These are phyloP conservation scores for Hymenoscyphus albidus DNA, from an alignment of 2,329 filamentous ascomycete genomes.

Conservation along the genomic window DNA sequence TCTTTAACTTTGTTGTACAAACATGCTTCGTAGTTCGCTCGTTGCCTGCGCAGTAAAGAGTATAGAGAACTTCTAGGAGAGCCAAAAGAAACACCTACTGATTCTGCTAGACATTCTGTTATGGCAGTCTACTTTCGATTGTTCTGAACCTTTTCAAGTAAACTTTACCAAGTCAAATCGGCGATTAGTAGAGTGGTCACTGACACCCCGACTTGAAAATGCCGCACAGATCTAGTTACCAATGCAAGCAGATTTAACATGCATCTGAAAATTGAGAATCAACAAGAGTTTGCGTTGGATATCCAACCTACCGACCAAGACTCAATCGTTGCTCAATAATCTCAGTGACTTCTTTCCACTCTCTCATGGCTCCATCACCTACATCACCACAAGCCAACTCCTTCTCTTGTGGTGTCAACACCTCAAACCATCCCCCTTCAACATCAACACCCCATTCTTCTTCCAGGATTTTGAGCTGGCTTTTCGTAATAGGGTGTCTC, in stretches of 20 bases:
- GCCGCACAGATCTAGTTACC: neutral
- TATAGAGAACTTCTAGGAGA: neutral
- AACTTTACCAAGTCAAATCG: neutral
- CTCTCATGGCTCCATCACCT: slow-evolving; percentile 77
- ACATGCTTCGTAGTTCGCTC: neutral
- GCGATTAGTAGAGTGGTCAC: neutral
- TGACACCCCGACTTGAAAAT: neutral
- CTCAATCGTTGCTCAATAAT: slow-evolving; percentile 51
- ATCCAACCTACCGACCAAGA: neutral
- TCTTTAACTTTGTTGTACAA: too few species aligned
- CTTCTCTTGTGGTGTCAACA: slow-evolving; percentile 72
- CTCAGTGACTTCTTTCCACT: slow-evolving; percentile 71
- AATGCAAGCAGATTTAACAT: neutral
- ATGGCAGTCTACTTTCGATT: neutral
- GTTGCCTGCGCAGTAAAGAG: neutral
- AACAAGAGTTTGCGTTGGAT: slow-evolving; percentile 5
- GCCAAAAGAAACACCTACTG: neutral
- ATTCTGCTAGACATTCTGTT: neutral
- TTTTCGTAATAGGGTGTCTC: slow-evolving; percentile 74
- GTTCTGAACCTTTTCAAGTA: neutral
- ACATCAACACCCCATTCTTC: slow-evolving; percentile 68
- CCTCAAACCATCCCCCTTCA: slow-evolving; percentile 66
- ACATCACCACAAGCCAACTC: slow-evolving; percentile 79
- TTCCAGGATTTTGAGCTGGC: slow-evolving; percentile 65
- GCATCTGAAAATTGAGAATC: neutral